Base-by-base conservation (phyloP, 1,139 yeast species). In the Casaregolazyma lundiana region DNA sequence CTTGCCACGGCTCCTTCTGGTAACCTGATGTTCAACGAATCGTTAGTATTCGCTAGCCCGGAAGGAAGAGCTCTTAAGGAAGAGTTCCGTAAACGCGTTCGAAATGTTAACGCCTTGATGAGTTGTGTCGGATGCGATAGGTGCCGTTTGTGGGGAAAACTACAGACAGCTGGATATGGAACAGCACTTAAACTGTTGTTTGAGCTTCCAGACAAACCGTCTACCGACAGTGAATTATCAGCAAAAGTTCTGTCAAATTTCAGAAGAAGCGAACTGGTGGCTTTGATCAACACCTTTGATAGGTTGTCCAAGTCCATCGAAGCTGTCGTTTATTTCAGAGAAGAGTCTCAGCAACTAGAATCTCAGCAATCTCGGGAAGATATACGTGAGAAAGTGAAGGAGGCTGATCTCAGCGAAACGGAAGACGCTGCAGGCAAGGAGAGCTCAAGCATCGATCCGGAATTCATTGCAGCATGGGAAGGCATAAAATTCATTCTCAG, bases 61-160 rank as follows among this genome's bases (percentile, higher is more conserved):
- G 73, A 77, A 52, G 73, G 76, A 44, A 56, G 56, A 22, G 60
- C 73, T 16, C 69, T 85, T 50, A 84, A 86, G 56, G 81, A 84
- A 53, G 97, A 92, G 59, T 90, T 92, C 68, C 77, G 94, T 54
- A 67, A 77, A 38, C 81, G 95, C 49, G 94, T 92, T 66, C 81
- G 81, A 62, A 94, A 92, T 63, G 95, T 92, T 29, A 83, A 95
- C 26, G 84, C 87, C 44, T 80, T 92, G 44, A 92, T 94, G 97
- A 96, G 92, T 66, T 92, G 98, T 71, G 97, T 92, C 41, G 97
- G 96, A 34, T 92, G 98, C 70, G 98, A 92, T 65, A 77, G 97
- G 63, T 92, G 98, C 66, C 78, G 97, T 61, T 73, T 94, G 69
- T 92, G 98, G 98, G 98, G 98, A 15, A 92, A 94, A 66, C 77